Evolutionary conservation across 805 yeast genomes (phyloP).

Genomic region (Cyberlindnera mississippiensis): DNA sequence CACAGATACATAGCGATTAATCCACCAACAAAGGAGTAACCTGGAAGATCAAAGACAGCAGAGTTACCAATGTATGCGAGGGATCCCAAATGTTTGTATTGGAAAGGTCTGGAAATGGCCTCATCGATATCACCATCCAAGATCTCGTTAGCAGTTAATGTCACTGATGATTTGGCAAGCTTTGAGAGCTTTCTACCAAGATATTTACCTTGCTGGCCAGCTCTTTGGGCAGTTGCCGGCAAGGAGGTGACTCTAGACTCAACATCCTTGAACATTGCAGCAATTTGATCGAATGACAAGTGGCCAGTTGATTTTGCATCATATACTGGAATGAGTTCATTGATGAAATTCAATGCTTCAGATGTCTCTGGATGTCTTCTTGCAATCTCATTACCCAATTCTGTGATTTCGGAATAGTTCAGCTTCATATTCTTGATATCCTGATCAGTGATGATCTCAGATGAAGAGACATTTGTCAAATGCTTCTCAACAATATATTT

Average conservation of each 20-base stretch:
- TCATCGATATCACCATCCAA: constrained; percentile 55
- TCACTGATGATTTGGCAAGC: constrained; percentile 43
- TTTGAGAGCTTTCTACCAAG: constrained; percentile 56
- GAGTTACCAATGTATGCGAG: constrained; percentile 67
- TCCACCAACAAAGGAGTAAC: constrained; percentile 61
- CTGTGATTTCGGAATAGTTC: constrained; percentile 44
- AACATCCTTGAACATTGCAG: constrained; percentile 46
- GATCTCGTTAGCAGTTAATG: constrained; percentile 41
- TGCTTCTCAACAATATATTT: constrained; percentile 42
- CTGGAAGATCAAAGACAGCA: constrained; percentile 65
- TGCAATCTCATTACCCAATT: constrained; percentile 44
- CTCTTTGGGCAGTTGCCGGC: constrained; percentile 75
- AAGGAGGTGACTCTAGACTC: constrained; percentile 62
- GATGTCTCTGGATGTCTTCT: constrained; percentile 54
- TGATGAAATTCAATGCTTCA: constrained; percentile 49
- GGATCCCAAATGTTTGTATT: constrained; percentile 60
- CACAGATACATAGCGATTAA: constrained; percentile 67
- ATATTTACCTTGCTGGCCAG: constrained; percentile 67
- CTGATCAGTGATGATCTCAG: constrained; percentile 42
- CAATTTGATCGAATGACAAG: constrained; percentile 49
- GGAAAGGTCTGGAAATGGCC: constrained; percentile 53
- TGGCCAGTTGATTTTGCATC: constrained; percentile 46
- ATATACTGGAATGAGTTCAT: constrained; percentile 49
- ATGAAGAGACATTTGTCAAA: constrained; percentile 30
- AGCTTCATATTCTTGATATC: constrained; percentile 48